Conservation (phyloP, 805 yeast species). For the Brettanomyces bruxellensis region DNA sequence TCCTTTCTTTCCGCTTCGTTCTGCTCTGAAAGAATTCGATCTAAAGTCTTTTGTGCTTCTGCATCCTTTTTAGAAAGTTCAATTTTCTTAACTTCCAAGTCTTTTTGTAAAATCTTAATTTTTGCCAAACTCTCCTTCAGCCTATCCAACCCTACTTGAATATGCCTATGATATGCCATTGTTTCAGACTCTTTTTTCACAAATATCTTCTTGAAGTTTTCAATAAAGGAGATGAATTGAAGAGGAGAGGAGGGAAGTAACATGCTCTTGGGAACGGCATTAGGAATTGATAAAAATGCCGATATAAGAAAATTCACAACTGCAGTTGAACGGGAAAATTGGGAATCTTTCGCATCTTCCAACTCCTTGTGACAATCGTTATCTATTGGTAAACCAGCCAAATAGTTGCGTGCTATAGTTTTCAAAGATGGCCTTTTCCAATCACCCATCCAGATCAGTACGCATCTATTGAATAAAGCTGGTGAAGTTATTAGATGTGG, state of each 20-base stretch:
- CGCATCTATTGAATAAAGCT: conserved; percentile 85
- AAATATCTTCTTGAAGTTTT: conserved; percentile 35
- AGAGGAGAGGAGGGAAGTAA: conserved; percentile 37
- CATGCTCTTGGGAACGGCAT: not conserved
- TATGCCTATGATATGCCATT: conserved; percentile 63
- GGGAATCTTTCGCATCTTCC: conserved; percentile 6
- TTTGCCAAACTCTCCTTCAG: conserved; percentile 68
- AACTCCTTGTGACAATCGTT: conserved; percentile 30
- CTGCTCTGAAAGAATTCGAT: conserved; percentile 72
- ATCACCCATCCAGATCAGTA: conserved; percentile 79
- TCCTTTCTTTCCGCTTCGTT: conserved; percentile 88
- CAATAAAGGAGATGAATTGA: conserved; percentile 42
- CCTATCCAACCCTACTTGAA: conserved; percentile 64
- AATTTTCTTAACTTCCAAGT: conserved; percentile 43
- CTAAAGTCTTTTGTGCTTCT: conserved; percentile 64
- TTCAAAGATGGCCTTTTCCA: conserved; percentile 51
- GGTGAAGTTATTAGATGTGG: conserved; percentile 65
- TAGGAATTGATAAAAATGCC: conserved; percentile 30
- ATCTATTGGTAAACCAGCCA: conserved; percentile 33
- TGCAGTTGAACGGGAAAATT: conserved; percentile 17
- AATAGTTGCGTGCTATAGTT: conserved; percentile 36
- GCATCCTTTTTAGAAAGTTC: conserved; percentile 46
- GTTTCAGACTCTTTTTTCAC: conserved; percentile 35
- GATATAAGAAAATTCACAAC: conserved; percentile 37
- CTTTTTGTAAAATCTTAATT: conserved; percentile 50